Evolutionary conservation across 2,329 filamentous ascomycete genomes (phyloP).

Genomic region (Claviceps quebecensis): DNA sequence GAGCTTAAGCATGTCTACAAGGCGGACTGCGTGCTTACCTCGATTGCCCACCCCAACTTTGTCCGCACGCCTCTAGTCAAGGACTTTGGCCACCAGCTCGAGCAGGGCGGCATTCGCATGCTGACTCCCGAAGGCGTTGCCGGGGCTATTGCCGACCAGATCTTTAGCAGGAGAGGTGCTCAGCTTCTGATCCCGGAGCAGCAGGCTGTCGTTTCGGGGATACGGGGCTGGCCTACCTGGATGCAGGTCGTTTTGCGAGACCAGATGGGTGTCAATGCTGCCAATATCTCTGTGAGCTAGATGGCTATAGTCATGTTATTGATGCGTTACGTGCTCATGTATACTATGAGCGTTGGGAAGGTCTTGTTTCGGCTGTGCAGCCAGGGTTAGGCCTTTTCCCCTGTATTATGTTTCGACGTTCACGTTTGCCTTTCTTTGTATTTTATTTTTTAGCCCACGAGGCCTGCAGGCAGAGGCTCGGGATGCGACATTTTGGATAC

Average conservation of each 20-base stretch:
- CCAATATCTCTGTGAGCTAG: neutral
- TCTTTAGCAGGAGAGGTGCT: slow-evolving; percentile 28
- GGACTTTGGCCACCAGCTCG: slow-evolving; percentile 16
- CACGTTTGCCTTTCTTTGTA: no score
- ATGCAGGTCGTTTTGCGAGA: slow-evolving; percentile 20
- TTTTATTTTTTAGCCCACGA: no score
- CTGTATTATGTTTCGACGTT: no score
- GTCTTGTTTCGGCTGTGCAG: no score
- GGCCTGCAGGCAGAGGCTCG: no score
- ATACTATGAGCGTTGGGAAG: no score
- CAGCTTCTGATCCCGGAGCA: slow-evolving; percentile 30
- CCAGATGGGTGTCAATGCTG: slow-evolving; percentile 2
- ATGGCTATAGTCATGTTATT: neutral
- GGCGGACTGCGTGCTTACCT: slow-evolving; percentile 46
- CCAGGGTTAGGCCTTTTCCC: no score
- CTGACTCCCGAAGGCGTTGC: slow-evolving; percentile 25
- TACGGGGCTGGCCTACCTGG: slow-evolving; percentile 29
- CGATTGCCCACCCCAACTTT: slow-evolving; percentile 46
- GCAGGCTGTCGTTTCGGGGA: slow-evolving; percentile 11
- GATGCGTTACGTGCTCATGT: neutral
- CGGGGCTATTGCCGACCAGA: slow-evolving; percentile 27
- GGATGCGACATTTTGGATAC: no score
- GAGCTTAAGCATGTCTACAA: slow-evolving; percentile 46
- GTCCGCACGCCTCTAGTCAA: slow-evolving; percentile 32
- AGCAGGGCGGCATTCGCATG: slow-evolving; percentile 16